Base-by-base conservation (phyloP, 768 basidiomycete species). In the Boletus bicolor region DNA sequence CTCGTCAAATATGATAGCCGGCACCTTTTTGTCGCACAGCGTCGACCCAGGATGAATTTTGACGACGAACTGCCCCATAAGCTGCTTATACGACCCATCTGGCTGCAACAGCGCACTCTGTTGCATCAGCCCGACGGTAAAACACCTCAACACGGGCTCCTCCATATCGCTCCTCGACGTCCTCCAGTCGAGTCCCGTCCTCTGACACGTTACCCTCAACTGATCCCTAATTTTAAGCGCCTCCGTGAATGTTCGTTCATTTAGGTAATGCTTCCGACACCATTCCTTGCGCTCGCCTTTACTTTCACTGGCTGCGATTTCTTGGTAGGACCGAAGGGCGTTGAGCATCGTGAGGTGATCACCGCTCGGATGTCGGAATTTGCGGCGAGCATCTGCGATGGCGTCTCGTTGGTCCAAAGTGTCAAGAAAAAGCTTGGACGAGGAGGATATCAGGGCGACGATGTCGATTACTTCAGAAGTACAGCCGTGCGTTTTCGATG, bases 301-400 rank as follows among this genome's bases (percentile, higher is more conserved):
- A 51, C 67, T 73, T 54, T 80, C 82, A 28, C 68, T 72, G 8
- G 65, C 66, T 5, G 77, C 73, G n/a, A 89, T 76, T 38, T 92
- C 90, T 55, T 86, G 80, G 68, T 91, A 98, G 19, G 91, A 83
- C 10, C 83, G 80, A 26, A 95, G 76, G n/a, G 86, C 86, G 62
- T 95, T 95, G 59, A 98, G 80, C 52, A 89, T 79, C 21, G 91
- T 95, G 59, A 95, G 76, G 71, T 99, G 97, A 71, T 99, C 97
- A 6, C 97, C 96, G 34, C 85, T 81, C 0, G 85, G 75, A 72
- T 95, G 91, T 7, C 83, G 76, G 68, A 98, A 98, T 70, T 89
- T 90, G 39, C 76, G 73, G 5, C 92, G 82, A 3, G 85, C 85
- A 49, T 86, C 86, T 1, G 80, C 74, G 5, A 87, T 86, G 9